Percentiles rank a stretch among this genome's conserved stretches.
These are phyloP conservation scores for Chytridium lagenaria DNA, from an alignment of 371 early-diverging fungal genomes.

Conservation along the genomic window DNA sequence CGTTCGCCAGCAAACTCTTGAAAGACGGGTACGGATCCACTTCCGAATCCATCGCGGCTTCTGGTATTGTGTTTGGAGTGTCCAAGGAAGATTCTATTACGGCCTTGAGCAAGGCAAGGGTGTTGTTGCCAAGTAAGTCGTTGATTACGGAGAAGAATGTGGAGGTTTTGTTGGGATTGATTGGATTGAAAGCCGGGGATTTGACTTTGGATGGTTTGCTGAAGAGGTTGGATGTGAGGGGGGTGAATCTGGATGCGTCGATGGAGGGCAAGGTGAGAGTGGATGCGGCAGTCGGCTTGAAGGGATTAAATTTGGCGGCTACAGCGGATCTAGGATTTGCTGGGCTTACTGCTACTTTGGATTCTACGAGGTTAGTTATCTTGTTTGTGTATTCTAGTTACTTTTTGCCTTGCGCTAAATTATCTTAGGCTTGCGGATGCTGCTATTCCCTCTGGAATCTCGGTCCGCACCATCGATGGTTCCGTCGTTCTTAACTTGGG, in stretches of 20 bases:
- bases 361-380: slow-evolving; percentile 11
- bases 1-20: slow-evolving; percentile 22
- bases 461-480: background rate
- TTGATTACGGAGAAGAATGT: slow-evolving; percentile 27
- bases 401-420: background rate
- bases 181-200: background rate
- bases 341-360: slow-evolving; percentile 4
- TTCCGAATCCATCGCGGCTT: slow-evolving; percentile 20
- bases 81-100: slow-evolving; percentile 31
- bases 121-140: slow-evolving; percentile 22
- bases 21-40: slow-evolving; percentile 25
- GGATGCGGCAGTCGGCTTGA: slow-evolving; percentile 14
- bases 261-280: background rate
- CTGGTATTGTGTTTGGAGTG: slow-evolving; percentile 34
- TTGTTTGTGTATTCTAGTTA: background rate
- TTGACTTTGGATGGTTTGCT: background rate
- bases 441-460: slow-evolving; percentile 9
- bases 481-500: slow-evolving; percentile 6
- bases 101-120: slow-evolving; percentile 27
- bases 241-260: slow-evolving; percentile 19
- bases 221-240: background rate
- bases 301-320: slow-evolving; percentile 3
- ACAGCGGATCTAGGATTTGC: slow-evolving; percentile 4
- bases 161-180: background rate
- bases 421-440: slow-evolving; percentile 1